These are phyloP conservation scores for Backusella circina DNA, from an alignment of 192 early-diverging fungal genomes.

Conservation along the genomic window DNA sequence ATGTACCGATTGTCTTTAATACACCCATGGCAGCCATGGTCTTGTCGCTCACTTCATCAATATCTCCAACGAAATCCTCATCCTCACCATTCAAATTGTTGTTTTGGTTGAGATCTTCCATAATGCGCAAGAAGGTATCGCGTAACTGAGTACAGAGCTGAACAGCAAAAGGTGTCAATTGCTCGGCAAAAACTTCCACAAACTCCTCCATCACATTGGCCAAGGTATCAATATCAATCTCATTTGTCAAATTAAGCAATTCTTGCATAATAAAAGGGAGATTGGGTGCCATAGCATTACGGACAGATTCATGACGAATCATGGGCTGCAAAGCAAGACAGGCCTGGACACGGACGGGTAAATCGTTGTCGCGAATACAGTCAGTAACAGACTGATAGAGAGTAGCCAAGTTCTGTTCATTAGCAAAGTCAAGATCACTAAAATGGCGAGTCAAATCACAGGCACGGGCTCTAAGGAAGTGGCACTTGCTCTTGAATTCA, in stretches of 20 bases:
- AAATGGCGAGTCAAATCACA: constrained; percentile 48
- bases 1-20: constrained; percentile 83
- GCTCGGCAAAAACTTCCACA: constrained; percentile 86
- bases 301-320: constrained; percentile 69
- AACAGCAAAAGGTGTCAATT: constrained; percentile 90
- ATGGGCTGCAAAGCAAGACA: constrained; percentile 78
- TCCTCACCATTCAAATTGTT: constrained; percentile 31
- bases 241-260: constrained; percentile 83
- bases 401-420: constrained; percentile 45
- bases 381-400: constrained; percentile 53
- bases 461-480: constrained; percentile 80
- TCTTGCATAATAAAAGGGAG: constrained; percentile 85
- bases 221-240: constrained; percentile 92
- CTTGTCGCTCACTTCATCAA: constrained; percentile 75
- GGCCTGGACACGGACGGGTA: constrained; percentile 87
- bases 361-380: constrained; percentile 70
- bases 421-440: constrained; percentile 57
- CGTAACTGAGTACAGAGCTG: constrained; percentile 83
- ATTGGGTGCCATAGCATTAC: constrained; percentile 72
- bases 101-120: constrained; percentile 62
- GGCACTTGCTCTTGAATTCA: constrained; percentile 82
- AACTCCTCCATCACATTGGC: constrained; percentile 86
- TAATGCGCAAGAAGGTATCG: constrained; percentile 85
- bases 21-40: constrained; percentile 87
- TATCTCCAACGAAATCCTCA: constrained; percentile 45